Evolutionary conservation across 331 rosid species (phyloP), one percentile per base, ranked within the genome.

Genomic region (Arachis monticola): DNA sequence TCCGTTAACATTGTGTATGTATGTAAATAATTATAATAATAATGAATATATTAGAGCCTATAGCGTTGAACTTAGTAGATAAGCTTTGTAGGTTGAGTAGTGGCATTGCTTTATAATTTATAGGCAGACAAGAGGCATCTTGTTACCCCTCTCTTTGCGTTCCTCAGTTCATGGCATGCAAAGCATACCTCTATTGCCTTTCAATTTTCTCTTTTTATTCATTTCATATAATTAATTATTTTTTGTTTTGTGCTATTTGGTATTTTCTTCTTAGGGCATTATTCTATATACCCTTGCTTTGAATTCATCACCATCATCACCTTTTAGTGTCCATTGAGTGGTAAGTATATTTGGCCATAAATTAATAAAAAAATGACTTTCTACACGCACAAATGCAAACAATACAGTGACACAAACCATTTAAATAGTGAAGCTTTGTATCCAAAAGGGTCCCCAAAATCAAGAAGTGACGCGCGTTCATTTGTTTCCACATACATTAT

Each of bases 81-180:
- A 74, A 82, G 87, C 84, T 64, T 72, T 78, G 77, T 64, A 65
- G 87, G 82, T 46, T 72, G 81, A 76, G 86, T 83, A 76, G 86
- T 83, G 88, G 89, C 52, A 50, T 75, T 83, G 87, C 88, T 91
- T 84, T 88, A 10, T 70, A 61, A 78, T 64, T 67, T 76, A 62
- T 84, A 77, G 88, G 87, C 88, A 80, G 93, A 88, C 97, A 91
- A 88, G 51, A 40, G 31, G 89, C 81, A 85, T 88, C 96, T 67
- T 0, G 48, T 60, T 38, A 80, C 57, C 22, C 64, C 8, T 70
- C 70, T 78, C 70, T 78, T 64, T 78, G 81, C 83, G 70, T 83
- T 83, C 83, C 85, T 75, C 70, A 56, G 77, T 83, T 82, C 65
- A 78, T 85, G 86, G 82, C 40, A 35, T 35, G 40, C 90, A 81